Base-by-base conservation (phyloP, 2,329 filamentous ascomycete species). In the Cladosporium sp. region DNA sequence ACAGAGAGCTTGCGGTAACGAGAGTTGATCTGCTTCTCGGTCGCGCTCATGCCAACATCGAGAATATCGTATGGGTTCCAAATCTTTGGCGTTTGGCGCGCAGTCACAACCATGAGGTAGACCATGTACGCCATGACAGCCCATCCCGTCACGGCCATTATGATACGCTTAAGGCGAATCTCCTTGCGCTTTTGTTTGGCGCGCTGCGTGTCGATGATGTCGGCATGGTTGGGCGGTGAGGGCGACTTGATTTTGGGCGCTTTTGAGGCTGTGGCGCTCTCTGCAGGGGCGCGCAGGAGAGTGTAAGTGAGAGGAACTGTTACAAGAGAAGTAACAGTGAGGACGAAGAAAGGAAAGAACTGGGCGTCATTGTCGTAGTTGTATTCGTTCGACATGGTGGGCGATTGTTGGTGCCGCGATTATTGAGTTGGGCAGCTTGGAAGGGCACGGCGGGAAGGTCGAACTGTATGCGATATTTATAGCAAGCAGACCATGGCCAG, bases 281-380 rank as follows among this genome's bases (percentile, higher is more conserved):
- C 88, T 69, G 80, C 86, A 38, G 88, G 83, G 67, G 85, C 86
- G n/a, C 61, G 59, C 63, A 96, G 78, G 60, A 95, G 83, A 58
- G 84, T 87, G 72, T 94, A 95, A 62, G 92, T 95, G 64, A 95
- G 79, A 55, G 92, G 91, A 52, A 95, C 73, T 3, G 93, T 96
- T 71, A 96, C 80, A 59, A 98, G 82, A 64, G 85, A 84, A 55
- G 86, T 83, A 64, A 97, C 79, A 38, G 91, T 96, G 67, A 96
- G 84, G 72, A 97, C 85, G 77, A 98, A 98, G 80, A 95, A 95
- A 60, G 94, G 93, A 78, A 96, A 98, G 77, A 96, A 96, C 80
- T 96, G 88, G 62, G 90, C 91, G 82, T 93, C 83, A 68, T 95
- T 88, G 80, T 98, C 93, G 76, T 98, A 98, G 64, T 88, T 94